These are phyloP conservation scores for Lactarius indigo DNA, from an alignment of 768 basidiomycete species.

Conservation along the genomic window DNA sequence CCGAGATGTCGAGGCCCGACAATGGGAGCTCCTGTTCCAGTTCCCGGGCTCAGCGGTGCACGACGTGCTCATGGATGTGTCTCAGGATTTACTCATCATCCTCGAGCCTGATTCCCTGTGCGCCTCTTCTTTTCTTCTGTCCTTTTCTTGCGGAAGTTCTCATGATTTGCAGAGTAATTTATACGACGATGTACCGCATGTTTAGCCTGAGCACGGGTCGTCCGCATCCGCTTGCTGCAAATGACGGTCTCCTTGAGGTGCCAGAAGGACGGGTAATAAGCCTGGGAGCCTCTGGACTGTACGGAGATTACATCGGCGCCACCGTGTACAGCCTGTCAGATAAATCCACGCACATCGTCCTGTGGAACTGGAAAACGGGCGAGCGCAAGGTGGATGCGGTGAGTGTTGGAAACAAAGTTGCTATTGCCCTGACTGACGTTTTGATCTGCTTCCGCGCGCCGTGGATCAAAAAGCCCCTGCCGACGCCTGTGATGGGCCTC, in stretches of 20 bases:
- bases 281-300: not conserved
- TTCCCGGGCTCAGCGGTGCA: constrained; percentile 2
- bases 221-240: constrained; percentile 2
- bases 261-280: not conserved
- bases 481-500: not conserved
- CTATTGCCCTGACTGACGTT: not conserved
- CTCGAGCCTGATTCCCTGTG: constrained; percentile 4
- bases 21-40: constrained; percentile 10
- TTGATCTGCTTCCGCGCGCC: too few relatives aligned
- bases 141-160: not conserved
- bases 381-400: constrained; percentile 2
- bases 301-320: constrained; percentile 2
- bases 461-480: not conserved
- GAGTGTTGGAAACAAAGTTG: not conserved
- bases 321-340: not conserved
- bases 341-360: not conserved
- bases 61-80: not conserved
- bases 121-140: not conserved
- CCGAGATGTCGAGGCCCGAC: not conserved
- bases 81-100: not conserved
- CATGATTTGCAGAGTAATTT: not conserved
- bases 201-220: not conserved
- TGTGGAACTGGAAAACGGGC: constrained; percentile 12
- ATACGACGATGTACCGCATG: not conserved
- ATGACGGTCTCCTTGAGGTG: not conserved